These are phyloP conservation scores for Amylocystis lapponica DNA, from an alignment of 768 basidiomycete genomes.

Conservation along the genomic window DNA sequence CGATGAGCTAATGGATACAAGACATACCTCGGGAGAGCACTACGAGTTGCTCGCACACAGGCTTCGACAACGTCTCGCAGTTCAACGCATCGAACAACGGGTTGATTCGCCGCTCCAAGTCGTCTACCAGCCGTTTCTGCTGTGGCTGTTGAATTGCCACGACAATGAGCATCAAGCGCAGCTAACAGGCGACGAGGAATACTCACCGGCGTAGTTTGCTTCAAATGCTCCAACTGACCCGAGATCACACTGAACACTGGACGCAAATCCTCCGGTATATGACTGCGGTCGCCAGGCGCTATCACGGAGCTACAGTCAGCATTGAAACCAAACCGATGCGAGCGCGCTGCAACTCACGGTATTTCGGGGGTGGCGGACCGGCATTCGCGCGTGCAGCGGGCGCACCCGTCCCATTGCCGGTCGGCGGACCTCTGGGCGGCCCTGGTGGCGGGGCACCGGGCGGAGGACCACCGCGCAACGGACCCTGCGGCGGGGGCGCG, in stretches of 20 bases:
- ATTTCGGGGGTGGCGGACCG: slow-evolving; percentile 44
- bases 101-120: slow-evolving; percentile 81
- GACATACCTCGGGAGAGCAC: slow-evolving; percentile 66
- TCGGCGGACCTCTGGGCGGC: slow-evolving; percentile 19
- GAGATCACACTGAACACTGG: slow-evolving; percentile 65
- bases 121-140: slow-evolving; percentile 80
- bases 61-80: slow-evolving; percentile 71
- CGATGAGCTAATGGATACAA: not conserved
- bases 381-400: slow-evolving; percentile 27
- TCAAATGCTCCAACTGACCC: slow-evolving; percentile 58
- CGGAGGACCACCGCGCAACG: slow-evolving; percentile 13
- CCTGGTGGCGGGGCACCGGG: slow-evolving; percentile 23
- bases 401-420: slow-evolving; percentile 7
- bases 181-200: not conserved
- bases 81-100: slow-evolving; percentile 89
- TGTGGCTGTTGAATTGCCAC: slow-evolving; percentile 45
- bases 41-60: slow-evolving; percentile 65
- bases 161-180: not conserved
- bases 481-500: slow-evolving; percentile 3
- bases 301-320: slow-evolving; percentile 12
- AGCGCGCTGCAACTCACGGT: slow-evolving; percentile 42
- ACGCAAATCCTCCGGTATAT: slow-evolving; percentile 69
- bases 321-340: not conserved
- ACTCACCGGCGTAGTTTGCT: slow-evolving; percentile 71
- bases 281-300: slow-evolving; percentile 91